Evolutionary conservation across 331 rosid species (phyloP).

Genomic region (Dryas integrifolia): DNA sequence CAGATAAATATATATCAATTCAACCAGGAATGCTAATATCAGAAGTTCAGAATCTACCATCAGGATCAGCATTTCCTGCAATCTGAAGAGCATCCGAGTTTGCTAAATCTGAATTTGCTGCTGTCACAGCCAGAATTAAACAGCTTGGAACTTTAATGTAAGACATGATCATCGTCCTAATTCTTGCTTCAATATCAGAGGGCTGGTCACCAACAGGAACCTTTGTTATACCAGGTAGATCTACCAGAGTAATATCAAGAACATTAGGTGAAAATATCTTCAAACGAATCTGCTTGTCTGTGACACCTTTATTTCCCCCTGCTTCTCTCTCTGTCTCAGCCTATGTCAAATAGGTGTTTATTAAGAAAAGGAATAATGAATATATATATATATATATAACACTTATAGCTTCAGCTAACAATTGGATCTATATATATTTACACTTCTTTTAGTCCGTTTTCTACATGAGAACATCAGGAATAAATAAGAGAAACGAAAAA

Average conservation of each 20-base stretch:
- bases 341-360: slow-evolving; percentile 31
- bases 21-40: slow-evolving; percentile 12
- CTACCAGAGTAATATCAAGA: slow-evolving; percentile 93
- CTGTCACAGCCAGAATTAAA: slow-evolving; percentile 88
- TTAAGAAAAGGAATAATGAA: background rate
- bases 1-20: slow-evolving; percentile 1
- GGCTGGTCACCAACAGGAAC: slow-evolving; percentile 99
- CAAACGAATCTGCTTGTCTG: slow-evolving; percentile 87
- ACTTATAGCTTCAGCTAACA: background rate
- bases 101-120: slow-evolving; percentile 96
- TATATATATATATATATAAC: too few species aligned
- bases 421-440: background rate
- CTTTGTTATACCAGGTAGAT: slow-evolving; percentile 95
- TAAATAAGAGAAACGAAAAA: background rate
- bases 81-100: slow-evolving; percentile 99
- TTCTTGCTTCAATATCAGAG: slow-evolving; percentile 83
- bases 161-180: slow-evolving; percentile 95
- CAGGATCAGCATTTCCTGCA: slow-evolving; percentile 98
- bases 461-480: background rate
- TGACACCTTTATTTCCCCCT: slow-evolving; percentile 87
- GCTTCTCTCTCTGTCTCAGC: slow-evolving; percentile 92
- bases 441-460: background rate
- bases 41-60: slow-evolving; percentile 50
- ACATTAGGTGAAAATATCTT: slow-evolving; percentile 93
- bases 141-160: slow-evolving; percentile 79